Percentiles rank a stretch among this genome's conserved stretches.
Conservation (phyloP, 306 rosid species). For the Fragaria vesca region DNA sequence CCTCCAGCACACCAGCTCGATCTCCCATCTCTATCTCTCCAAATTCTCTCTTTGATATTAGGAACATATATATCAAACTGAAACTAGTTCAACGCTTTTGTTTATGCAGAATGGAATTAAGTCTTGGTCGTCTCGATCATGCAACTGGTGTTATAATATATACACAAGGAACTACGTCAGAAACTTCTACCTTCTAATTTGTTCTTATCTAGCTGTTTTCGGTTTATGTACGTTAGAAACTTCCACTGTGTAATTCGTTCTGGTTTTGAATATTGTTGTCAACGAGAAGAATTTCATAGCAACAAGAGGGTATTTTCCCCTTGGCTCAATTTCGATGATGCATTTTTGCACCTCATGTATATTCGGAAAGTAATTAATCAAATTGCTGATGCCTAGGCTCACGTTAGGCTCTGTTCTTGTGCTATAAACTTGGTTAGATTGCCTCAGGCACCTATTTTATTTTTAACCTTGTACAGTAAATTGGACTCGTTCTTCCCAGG, state of each 20-base stretch:
- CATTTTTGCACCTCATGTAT: not conserved
- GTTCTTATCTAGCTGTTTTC: not conserved
- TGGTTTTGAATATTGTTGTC: not conserved
- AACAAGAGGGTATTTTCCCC: not conserved
- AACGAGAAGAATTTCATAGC: not conserved
- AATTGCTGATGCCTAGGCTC: not conserved
- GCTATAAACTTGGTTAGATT: not conserved
- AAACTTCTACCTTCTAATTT: not conserved
- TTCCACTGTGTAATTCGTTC: not conserved
- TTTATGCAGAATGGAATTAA: not conserved
- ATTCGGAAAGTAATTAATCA: not conserved
- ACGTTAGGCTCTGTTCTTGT: not conserved
- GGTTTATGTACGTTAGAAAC: not conserved
- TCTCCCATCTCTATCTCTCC: not conserved
- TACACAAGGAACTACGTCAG: not conserved
- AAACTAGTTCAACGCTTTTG: not conserved
- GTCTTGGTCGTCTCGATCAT: slow-evolving; percentile 3
- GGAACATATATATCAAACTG: not conserved
- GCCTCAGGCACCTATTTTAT: not conserved
- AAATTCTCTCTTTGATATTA: not conserved
- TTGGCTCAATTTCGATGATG: not conserved
- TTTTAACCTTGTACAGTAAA: not conserved
- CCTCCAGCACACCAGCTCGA: not conserved
- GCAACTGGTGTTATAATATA: slow-evolving; percentile 11
- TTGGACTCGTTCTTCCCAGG: not conserved